Evolutionary conservation across 768 basidiomycete species (phyloP).

Genomic region (Podaxis carcinomalis): DNA sequence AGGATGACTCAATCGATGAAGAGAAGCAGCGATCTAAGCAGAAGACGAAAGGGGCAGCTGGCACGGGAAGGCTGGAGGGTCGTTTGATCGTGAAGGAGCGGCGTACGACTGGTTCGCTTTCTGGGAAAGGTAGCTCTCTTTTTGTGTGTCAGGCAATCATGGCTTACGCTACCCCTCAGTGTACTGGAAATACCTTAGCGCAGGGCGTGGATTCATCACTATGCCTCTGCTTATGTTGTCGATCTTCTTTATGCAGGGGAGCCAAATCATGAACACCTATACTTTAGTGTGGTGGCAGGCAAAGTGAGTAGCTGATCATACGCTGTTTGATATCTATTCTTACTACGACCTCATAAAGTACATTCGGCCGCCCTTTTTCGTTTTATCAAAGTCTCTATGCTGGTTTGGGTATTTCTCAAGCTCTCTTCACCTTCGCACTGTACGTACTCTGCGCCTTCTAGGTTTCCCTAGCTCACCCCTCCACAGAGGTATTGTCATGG

Average conservation of each 20-base stretch:
- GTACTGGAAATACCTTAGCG: conserved; percentile 53
- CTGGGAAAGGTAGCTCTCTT: conserved; percentile 35
- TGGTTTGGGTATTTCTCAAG: conserved; percentile 52
- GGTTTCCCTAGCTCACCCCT: not conserved
- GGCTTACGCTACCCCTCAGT: conserved; percentile 30
- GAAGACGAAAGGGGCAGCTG: conserved; percentile 23
- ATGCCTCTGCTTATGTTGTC: conserved; percentile 46
- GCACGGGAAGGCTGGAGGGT: conserved; percentile 62
- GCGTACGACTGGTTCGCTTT: conserved; percentile 61
- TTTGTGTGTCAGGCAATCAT: not conserved
- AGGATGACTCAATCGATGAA: conserved; percentile 5
- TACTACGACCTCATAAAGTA: conserved; percentile 22
- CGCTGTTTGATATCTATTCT: not conserved
- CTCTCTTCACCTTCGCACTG: conserved; percentile 53
- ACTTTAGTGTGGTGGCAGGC: conserved; percentile 72
- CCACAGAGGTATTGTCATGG: conserved; percentile 46
- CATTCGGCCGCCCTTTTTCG: conserved; percentile 43
- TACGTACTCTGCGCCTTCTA: conserved; percentile 22
- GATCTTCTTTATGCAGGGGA: conserved; percentile 56
- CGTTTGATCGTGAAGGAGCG: conserved; percentile 62
- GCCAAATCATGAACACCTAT: conserved; percentile 59
- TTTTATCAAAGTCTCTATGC: conserved; percentile 68
- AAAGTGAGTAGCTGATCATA: conserved; percentile 33
- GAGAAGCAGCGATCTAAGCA: conserved; percentile 10
- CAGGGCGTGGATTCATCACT: conserved; percentile 48